Conservation (phyloP, 805 yeast species). For the Candida maltosa region DNA sequence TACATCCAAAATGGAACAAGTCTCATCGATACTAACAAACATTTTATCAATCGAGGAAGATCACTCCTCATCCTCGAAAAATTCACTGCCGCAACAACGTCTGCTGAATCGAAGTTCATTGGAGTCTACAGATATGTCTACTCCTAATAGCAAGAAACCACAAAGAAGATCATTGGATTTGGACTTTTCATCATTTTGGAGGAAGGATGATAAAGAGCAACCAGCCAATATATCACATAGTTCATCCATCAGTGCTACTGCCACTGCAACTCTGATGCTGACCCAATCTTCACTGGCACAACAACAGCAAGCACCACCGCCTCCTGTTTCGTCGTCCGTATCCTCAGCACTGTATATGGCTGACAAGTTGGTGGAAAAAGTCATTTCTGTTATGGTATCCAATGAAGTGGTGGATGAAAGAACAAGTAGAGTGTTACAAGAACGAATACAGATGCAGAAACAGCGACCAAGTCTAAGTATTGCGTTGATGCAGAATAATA, state of each 20-base stretch:
- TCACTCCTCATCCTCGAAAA: background rate
- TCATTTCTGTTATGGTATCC: conserved; percentile 71
- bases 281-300: background rate
- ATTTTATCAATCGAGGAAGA: conserved; percentile 5
- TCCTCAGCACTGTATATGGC: conserved; percentile 31
- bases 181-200: conserved; percentile 23
- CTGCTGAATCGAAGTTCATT: too few species aligned
- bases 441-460: conserved; percentile 58
- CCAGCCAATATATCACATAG: background rate
- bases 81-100: background rate
- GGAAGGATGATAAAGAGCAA: too few species aligned
- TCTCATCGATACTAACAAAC: conserved; percentile 5
- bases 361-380: conserved; percentile 70
- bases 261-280: background rate
- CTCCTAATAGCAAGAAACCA: background rate
- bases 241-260: conserved; percentile 1
- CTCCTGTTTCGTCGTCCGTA: background rate
- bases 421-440: conserved; percentile 39
- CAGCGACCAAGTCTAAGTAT: conserved; percentile 68
- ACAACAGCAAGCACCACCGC: background rate
- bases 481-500: conserved; percentile 65
- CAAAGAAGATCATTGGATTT: conserved; percentile 9
- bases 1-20: conserved; percentile 1
- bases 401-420: conserved; percentile 44
- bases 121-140: too few species aligned